Conservation (phyloP, 2,329 filamentous ascomycete species). For the Lecanicillium sp. region DNA sequence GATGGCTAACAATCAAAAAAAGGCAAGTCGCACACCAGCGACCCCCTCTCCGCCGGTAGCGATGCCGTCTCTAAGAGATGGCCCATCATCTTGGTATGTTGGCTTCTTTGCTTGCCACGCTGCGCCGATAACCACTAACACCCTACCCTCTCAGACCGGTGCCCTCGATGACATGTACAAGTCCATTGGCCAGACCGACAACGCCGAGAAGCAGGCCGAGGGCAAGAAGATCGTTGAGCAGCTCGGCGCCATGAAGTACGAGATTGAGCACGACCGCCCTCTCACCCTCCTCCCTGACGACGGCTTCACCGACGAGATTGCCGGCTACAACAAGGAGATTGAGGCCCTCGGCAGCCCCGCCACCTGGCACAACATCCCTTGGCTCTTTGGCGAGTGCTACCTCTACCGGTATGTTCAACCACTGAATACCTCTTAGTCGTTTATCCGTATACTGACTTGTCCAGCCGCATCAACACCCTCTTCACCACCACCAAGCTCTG, state of each 20-base stretch:
- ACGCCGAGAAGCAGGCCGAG: constrained; percentile 63
- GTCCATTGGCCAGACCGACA: constrained; percentile 52
- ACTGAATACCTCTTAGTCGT: too few relatives aligned
- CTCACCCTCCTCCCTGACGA: constrained; percentile 74
- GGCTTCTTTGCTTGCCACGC: constrained; percentile 22
- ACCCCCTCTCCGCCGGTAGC: constrained; percentile 81
- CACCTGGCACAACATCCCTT: constrained; percentile 78
- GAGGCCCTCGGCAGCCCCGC: constrained; percentile 60
- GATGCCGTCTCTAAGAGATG: constrained; percentile 80
- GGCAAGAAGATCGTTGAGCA: constrained; percentile 81
- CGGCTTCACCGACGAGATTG: constrained; percentile 71
- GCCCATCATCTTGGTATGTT: constrained; percentile 78
- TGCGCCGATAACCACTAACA: too few relatives aligned
- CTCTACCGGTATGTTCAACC: constrained; percentile 56
- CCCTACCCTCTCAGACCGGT: constrained; percentile 59
- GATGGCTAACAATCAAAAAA: constrained; percentile 7
- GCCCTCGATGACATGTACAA: constrained; percentile 94
- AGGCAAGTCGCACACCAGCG: constrained; percentile 74
- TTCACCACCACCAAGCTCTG: constrained; percentile 76
- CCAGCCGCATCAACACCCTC: constrained; percentile 66
- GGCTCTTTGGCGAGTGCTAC: constrained; percentile 93
- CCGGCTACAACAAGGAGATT: constrained; percentile 80
- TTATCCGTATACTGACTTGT: constrained; percentile 12
- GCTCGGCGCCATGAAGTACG: constrained; percentile 83
- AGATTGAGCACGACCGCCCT: constrained; percentile 80